These are phyloP conservation scores for Suhomyces yuchorum DNA, from an alignment of 1,139 yeast genomes.

Conservation along the genomic window DNA sequence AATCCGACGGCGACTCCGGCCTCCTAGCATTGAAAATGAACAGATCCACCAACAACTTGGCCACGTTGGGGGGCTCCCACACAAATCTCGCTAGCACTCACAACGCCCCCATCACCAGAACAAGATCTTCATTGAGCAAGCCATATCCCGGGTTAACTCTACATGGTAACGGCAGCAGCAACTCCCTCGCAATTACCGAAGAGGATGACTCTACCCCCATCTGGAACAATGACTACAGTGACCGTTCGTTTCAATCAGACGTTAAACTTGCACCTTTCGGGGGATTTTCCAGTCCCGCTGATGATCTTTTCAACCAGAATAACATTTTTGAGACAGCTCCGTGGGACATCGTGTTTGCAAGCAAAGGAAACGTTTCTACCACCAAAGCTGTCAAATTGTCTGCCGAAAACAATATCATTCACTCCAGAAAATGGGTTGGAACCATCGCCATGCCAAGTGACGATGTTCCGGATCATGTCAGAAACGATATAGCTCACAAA, in stretches of 20 bases:
- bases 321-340: conserved; percentile 71
- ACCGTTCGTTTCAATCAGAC: conserved; percentile 30
- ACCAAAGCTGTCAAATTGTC: conserved; percentile 81
- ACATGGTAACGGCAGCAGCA: conserved; percentile 32
- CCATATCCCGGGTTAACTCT: conserved; percentile 26
- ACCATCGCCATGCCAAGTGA: conserved; percentile 91
- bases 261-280: conserved; percentile 67
- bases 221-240: conserved; percentile 27
- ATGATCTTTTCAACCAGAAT: conserved; percentile 43
- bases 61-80: conserved; percentile 19
- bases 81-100: conserved; percentile 19
- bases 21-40: conserved; percentile 46
- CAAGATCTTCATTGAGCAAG: conserved; percentile 24
- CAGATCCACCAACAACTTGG: conserved; percentile 35
- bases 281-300: conserved; percentile 64
- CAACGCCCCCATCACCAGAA: conserved; percentile 13
- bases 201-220: conserved; percentile 19
- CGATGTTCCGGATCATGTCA: conserved; percentile 61
- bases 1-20: conserved; percentile 33
- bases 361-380: conserved; percentile 87
- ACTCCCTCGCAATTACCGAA: conserved; percentile 36
- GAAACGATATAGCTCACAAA: conserved; percentile 47
- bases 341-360: conserved; percentile 70
- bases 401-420: conserved; percentile 46
- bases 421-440: conserved; percentile 76